Conservation (phyloP, 73 alveolate genomes). For the Paramecium bursaria region DNA sequence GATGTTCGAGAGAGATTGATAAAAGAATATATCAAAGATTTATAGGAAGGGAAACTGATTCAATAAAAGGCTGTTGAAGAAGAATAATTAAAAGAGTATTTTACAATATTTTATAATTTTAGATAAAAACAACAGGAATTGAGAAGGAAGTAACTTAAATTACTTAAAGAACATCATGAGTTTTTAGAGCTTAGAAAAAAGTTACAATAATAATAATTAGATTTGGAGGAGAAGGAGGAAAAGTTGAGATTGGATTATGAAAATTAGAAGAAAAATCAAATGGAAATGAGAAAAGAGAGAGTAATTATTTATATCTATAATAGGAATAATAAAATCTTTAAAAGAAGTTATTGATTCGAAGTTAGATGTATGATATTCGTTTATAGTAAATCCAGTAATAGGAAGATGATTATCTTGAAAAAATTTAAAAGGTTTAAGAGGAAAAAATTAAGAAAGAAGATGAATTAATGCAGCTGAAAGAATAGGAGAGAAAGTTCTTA, state of each 20-base stretch:
- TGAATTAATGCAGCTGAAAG: not conserved
- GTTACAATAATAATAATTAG: not conserved
- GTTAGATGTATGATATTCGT: slow-evolving; percentile 35
- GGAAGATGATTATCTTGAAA: not conserved
- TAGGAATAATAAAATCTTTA: slow-evolving; percentile 35
- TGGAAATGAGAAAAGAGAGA: slow-evolving; percentile 58
- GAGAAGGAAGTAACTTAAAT: slow-evolving; percentile 5
- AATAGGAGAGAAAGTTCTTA: not conserved
- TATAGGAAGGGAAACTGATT: slow-evolving; percentile 22
- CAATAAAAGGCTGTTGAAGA: slow-evolving; percentile 42
- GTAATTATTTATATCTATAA: slow-evolving; percentile 23
- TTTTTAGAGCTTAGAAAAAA: slow-evolving; percentile 1
- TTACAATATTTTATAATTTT: not conserved
- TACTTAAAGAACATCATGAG: slow-evolving; percentile 18
- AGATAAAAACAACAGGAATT: slow-evolving; percentile 16
- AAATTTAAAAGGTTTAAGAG: slow-evolving; percentile 20
- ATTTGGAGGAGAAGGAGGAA: not conserved
- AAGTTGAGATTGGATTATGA: not conserved
- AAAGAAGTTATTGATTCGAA: slow-evolving; percentile 5
- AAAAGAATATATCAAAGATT: slow-evolving; percentile 27
- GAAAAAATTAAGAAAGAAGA: slow-evolving; percentile 20
- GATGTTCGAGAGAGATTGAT: slow-evolving; percentile 23
- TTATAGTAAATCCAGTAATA: not conserved
- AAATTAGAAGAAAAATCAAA: not conserved
- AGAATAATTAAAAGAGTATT: slow-evolving; percentile 26